Conservation (phyloP, 371 early-diverging fungal species). For the Rhizopus sp. region DNA sequence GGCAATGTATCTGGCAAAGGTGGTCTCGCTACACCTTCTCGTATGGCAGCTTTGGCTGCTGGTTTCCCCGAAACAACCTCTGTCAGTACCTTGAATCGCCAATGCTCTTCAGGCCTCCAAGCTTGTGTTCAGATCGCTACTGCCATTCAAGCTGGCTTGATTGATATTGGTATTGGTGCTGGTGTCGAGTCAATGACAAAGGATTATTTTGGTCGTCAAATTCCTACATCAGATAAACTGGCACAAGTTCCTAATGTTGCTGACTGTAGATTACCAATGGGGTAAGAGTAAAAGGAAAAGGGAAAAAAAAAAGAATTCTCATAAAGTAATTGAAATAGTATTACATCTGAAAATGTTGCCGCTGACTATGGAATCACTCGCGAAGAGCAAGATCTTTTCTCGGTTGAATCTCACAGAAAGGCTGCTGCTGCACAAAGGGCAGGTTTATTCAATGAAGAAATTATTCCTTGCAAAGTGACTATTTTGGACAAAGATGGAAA, state of each 20-base stretch:
- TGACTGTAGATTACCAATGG: constrained; percentile 89
- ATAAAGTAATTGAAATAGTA: constrained; percentile 29
- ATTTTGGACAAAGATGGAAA: constrained; percentile 74
- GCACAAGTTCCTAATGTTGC: constrained; percentile 63
- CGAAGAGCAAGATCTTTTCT: constrained; percentile 87
- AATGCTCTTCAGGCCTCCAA: constrained; percentile 97
- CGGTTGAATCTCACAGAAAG: constrained; percentile 77
- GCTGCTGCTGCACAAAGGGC: constrained; percentile 90
- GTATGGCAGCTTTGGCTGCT: constrained; percentile 96
- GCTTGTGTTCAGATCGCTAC: constrained; percentile 89
- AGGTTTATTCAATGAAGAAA: constrained; percentile 92
- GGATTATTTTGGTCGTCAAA: constrained; percentile 74
- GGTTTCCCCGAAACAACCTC: constrained; percentile 90
- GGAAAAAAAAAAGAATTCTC: not conserved
- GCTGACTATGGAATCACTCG: constrained; percentile 81
- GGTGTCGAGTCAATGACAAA: constrained; percentile 98
- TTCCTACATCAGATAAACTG: constrained; percentile 72
- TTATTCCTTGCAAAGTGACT: constrained; percentile 84
- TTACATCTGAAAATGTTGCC: constrained; percentile 97
- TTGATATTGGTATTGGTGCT: constrained; percentile 96
- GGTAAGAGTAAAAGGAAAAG: constrained; percentile 39
- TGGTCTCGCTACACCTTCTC: constrained; percentile 83
- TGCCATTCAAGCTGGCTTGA: constrained; percentile 90
- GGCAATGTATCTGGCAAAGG: constrained; percentile 94
- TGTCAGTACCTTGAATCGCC: constrained; percentile 93